Conservation (phyloP, 1,284 basidiomycete species). For the Takashimella tepidaria region DNA sequence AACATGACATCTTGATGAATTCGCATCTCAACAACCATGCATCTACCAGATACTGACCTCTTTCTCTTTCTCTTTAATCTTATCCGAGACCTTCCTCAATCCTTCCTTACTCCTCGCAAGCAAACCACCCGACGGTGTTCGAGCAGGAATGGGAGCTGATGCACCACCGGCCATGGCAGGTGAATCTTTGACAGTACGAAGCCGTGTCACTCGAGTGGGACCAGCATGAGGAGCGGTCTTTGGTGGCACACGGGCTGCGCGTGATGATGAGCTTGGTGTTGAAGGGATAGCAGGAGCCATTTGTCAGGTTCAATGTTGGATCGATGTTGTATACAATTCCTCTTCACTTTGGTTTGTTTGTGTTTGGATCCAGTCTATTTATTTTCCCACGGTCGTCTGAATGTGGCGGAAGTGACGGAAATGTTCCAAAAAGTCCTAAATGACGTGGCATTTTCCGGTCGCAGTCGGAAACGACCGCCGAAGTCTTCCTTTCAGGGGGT, state of each 20-base stretch:
- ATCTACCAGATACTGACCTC: conserved; percentile 7
- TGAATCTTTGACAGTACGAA: conserved; percentile 25
- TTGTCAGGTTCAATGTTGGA: neutral
- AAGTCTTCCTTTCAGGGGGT: too few relatives aligned
- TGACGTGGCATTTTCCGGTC: too few relatives aligned
- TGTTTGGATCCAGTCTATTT: neutral
- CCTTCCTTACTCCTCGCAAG: conserved; percentile 38
- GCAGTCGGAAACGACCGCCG: too few relatives aligned
- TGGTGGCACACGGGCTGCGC: neutral
- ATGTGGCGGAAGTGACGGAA: too few relatives aligned
- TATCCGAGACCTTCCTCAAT: conserved; percentile 38
- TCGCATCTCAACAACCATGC: too few relatives aligned
- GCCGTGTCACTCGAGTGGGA: conserved; percentile 18
- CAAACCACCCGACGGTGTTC: conserved; percentile 13
- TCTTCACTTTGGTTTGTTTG: neutral
- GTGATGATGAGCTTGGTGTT: neutral
- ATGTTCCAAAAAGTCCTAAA: too few relatives aligned
- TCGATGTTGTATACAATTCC: too few relatives aligned
- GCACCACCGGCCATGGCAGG: conserved; percentile 3
- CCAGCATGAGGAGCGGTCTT: neutral
- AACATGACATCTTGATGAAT: too few relatives aligned
- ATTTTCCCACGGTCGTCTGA: neutral
- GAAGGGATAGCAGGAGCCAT: neutral
- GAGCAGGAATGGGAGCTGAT: neutral
- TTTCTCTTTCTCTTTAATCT: conserved; percentile 37